Conservation (phyloP, 2,329 filamentous ascomycete genomes). For the Albophoma yamanashiensis region DNA sequence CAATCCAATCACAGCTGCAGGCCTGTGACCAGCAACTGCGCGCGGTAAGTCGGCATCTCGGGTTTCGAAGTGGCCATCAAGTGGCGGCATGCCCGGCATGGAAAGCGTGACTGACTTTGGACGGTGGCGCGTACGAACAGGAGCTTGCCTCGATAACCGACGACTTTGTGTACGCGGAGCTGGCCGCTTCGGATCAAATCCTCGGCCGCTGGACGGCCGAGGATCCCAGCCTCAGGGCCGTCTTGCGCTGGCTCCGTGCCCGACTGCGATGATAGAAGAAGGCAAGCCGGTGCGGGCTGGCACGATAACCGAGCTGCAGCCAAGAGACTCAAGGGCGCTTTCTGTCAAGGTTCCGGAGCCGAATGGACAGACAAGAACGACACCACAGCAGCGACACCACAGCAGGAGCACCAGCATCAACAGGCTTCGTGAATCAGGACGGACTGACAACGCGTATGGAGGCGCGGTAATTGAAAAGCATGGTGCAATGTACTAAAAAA, state of each 20-base stretch:
- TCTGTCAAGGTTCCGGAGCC: neutral
- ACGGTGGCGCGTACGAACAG: constrained; percentile 19
- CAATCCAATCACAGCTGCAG: constrained; percentile 36
- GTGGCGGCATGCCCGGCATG: neutral
- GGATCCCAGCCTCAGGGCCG: constrained; percentile 46
- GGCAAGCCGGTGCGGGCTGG: neutral
- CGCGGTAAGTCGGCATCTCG: constrained; percentile 30
- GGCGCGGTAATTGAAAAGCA: neutral
- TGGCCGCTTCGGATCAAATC: constrained; percentile 39
- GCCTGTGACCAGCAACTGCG: constrained; percentile 47
- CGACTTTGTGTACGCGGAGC: constrained; percentile 44
- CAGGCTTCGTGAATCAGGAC: neutral
- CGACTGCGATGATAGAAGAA: constrained; percentile 10
- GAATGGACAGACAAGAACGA: neutral
- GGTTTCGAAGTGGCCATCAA: neutral
- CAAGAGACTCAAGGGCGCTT: neutral
- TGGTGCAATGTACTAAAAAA: neutral
- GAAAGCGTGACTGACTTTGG: neutral
- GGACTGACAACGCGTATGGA: neutral
- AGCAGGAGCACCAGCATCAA: neutral
- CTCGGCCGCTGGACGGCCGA: constrained; percentile 53
- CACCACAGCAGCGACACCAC: neutral
- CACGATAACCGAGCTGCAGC: neutral
- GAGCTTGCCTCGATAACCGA: constrained; percentile 49
- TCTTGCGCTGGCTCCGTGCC: constrained; percentile 47